Conservation (phyloP, 2,329 filamentous ascomycete species). For the Coniochaeta prunicola region DNA sequence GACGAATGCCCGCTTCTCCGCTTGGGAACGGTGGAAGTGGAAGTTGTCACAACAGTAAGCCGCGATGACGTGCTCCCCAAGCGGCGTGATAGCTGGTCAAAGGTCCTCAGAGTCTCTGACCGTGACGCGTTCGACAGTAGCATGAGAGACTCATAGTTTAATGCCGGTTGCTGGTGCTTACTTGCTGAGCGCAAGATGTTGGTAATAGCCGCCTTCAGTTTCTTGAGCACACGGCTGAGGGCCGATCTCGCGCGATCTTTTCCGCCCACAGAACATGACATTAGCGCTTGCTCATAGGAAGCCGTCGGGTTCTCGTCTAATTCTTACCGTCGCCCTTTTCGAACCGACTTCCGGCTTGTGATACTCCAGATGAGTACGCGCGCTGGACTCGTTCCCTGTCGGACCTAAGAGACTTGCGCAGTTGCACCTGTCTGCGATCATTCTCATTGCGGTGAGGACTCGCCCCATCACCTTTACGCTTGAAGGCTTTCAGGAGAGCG, state of each 20-base stretch:
- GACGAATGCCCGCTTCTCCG: neutral
- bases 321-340: slow-evolving; percentile 40
- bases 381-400: slow-evolving; percentile 33
- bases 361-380: slow-evolving; percentile 33
- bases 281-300: neutral
- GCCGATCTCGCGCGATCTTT: slow-evolving; percentile 31
- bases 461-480: slow-evolving; percentile 6
- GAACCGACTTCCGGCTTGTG: slow-evolving; percentile 31
- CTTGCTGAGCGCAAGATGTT: slow-evolving; percentile 28
- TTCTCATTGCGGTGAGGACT: slow-evolving; percentile 4
- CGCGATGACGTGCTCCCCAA: slow-evolving; percentile 8
- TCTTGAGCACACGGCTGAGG: slow-evolving; percentile 32
- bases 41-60: neutral
- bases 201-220: slow-evolving; percentile 33
- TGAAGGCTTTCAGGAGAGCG: slow-evolving; percentile 30
- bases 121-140: slow-evolving; percentile 39
- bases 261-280: slow-evolving; percentile 4
- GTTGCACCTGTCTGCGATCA: slow-evolving; percentile 17
- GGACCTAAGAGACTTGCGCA: slow-evolving; percentile 28
- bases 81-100: slow-evolving; percentile 36
- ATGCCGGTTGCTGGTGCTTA: slow-evolving; percentile 20
- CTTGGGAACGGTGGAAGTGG: neutral
- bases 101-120: slow-evolving; percentile 39
- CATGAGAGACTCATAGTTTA: slow-evolving; percentile 40
- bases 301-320: neutral